phyloP scores from a whole-genome alignment of 177 flowering plant genomes.

The Tripterygium wilfordii region DNA sequence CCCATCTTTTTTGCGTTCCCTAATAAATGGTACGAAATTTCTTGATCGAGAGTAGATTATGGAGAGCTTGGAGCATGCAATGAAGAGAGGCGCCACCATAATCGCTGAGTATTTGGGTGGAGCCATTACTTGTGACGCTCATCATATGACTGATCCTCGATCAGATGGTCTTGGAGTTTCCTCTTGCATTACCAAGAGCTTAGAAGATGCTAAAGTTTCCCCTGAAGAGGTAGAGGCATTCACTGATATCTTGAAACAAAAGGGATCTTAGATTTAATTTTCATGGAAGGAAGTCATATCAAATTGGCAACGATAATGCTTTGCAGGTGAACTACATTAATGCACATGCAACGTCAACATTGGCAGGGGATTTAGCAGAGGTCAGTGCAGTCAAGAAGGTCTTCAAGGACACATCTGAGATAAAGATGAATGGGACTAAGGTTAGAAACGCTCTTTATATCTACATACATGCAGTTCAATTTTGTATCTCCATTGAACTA shows the following conservation, averaged over 20 bases:
- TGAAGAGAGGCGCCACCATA: constrained; percentile 64
- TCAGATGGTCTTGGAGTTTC: constrained; percentile 80
- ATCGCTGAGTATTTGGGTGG: constrained; percentile 81
- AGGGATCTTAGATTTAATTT: too few species aligned
- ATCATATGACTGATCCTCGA: constrained; percentile 86
- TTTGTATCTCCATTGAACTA: too few species aligned
- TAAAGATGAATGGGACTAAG: constrained; percentile 76
- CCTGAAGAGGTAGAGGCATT: constrained; percentile 62
- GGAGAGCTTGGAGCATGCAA: constrained; percentile 84
- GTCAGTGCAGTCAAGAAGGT: constrained; percentile 70
- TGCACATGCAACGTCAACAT: constrained; percentile 82
- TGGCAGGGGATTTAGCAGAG: constrained; percentile 75
- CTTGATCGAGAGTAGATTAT: constrained; percentile 35
- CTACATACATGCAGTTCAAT: background rate
- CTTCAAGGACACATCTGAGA: constrained; percentile 64
- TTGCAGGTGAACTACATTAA: constrained; percentile 70
- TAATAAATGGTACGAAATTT: background rate
- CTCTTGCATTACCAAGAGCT: constrained; percentile 62
- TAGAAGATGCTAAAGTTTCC: constrained; percentile 69
- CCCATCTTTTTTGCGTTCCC: too few species aligned
- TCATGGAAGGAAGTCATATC: too few species aligned
- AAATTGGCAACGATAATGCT: too few species aligned
- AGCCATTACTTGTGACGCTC: constrained; percentile 70
- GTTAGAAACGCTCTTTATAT: constrained; percentile 16
- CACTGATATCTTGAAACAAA: background rate